A percentile compares a stretch with the other conserved stretches of the same genome.
phyloP scores from a whole-genome alignment of 805 yeast genomes.

The Hyphopichia homilentoma region DNA sequence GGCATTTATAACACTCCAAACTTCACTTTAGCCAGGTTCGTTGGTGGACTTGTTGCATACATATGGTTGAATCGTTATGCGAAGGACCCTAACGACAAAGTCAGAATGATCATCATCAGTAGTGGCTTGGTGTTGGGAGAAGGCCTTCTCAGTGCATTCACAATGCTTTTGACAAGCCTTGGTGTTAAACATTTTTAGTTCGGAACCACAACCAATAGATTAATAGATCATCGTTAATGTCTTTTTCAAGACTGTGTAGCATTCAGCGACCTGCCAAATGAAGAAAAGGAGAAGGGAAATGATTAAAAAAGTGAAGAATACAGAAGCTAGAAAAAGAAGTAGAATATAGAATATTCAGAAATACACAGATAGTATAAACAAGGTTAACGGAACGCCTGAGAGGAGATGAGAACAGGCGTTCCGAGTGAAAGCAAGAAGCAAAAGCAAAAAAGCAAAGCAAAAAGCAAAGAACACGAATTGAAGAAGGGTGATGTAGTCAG shows the following conservation, averaged over 20 bases:
- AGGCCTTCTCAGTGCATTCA: conserved; percentile 80
- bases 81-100: conserved; percentile 42
- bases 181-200: conserved; percentile 30
- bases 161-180: conserved; percentile 72
- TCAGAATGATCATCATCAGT: conserved; percentile 80
- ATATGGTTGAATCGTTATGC: conserved; percentile 43
- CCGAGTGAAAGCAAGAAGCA: no score
- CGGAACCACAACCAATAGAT: no score
- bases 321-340: no score
- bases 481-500: no score
- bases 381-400: no score
- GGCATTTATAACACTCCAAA: conserved; percentile 94
- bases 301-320: neutral
- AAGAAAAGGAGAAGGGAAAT: neutral
- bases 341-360: conserved; percentile 2
- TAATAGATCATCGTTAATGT: no score
- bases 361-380: no score
- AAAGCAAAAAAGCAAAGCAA: no score
- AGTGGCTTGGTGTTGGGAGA: conserved; percentile 93
- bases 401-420: no score
- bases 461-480: no score
- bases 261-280: no score
- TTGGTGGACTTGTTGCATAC: conserved; percentile 76
- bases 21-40: conserved; percentile 87
- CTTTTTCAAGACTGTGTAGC: no score